These are phyloP conservation scores for Aspergillus glaucus DNA, from an alignment of 2,329 filamentous ascomycete genomes.

Conservation along the genomic window DNA sequence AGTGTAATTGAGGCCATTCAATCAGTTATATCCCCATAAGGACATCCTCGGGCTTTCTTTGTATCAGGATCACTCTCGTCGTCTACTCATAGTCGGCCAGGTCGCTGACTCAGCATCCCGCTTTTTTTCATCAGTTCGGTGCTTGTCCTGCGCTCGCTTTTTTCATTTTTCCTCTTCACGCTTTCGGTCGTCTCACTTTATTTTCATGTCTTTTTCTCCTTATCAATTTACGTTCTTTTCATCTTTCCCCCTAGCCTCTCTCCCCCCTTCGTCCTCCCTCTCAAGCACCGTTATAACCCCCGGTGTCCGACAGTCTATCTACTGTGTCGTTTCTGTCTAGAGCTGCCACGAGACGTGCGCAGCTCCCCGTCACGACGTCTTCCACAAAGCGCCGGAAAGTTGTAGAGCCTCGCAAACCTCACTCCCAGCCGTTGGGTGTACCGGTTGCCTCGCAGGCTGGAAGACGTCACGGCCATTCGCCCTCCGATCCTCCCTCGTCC, in stretches of 20 bases:
- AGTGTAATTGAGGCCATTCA: too few species aligned
- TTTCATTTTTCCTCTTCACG: conserved; percentile 2
- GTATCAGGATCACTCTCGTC: too few species aligned
- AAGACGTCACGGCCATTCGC: conserved; percentile 28
- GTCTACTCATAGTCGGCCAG: neutral
- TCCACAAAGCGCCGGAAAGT: conserved; percentile 46
- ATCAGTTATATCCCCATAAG: too few species aligned
- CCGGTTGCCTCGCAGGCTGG: conserved; percentile 26
- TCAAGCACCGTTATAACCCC: neutral
- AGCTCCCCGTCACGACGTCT: conserved; percentile 46
- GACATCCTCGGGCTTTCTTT: too few species aligned
- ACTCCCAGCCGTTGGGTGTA: conserved; percentile 20
- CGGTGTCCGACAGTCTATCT: conserved; percentile 3
- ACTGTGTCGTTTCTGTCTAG: conserved; percentile 26
- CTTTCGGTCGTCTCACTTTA: neutral
- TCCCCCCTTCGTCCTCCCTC: neutral
- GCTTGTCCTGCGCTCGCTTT: conserved; percentile 2
- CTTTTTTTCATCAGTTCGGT: conserved; percentile 1
- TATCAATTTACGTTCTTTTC: conserved; percentile 1
- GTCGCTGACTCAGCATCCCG: conserved; percentile 6
- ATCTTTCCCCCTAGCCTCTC: neutral
- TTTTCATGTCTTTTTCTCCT: conserved; percentile 7
- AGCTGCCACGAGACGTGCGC: conserved; percentile 41
- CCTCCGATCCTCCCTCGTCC: conserved; percentile 18
- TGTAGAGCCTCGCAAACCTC: conserved; percentile 38